A percentile compares a stretch with the other conserved stretches of the same genome.
Evolutionary conservation across 495 filamentous ascomycete genomes (phyloP).

Genomic region (Aspergillus leporis): DNA sequence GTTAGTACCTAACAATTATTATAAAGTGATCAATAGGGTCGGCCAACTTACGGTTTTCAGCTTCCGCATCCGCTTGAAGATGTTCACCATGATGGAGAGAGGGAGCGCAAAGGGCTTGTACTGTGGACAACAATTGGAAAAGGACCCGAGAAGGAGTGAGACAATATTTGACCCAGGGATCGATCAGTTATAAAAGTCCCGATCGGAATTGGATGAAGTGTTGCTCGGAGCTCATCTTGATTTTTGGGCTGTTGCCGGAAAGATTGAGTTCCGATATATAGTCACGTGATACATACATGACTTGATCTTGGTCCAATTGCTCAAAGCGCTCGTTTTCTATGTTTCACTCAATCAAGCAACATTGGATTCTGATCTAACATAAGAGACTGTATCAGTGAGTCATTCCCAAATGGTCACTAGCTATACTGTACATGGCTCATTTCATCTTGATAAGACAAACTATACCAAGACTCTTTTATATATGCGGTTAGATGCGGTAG

Average conservation of each 20-base stretch:
- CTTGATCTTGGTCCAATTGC: not conserved
- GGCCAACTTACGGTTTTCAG: slow-evolving; percentile 67
- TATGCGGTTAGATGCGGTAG: slow-evolving; percentile 13
- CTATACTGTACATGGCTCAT: not conserved
- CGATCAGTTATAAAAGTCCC: not conserved
- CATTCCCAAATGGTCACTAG: not conserved
- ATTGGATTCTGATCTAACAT: not conserved
- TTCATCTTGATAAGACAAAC: not conserved
- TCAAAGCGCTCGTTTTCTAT: not conserved
- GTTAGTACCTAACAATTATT: slow-evolving; percentile 7
- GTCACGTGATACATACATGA: slow-evolving; percentile 9
- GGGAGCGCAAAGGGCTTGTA: slow-evolving; percentile 20
- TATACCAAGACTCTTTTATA: not conserved
- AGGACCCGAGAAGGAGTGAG: not conserved
- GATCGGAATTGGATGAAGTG: slow-evolving; percentile 1
- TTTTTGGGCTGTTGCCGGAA: slow-evolving; percentile 16
- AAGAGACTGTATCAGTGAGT: not conserved
- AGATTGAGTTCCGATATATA: slow-evolving; percentile 21
- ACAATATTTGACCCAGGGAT: not conserved
- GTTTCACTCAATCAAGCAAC: not conserved
- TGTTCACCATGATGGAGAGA: slow-evolving; percentile 65
- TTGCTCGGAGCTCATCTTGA: slow-evolving; percentile 4
- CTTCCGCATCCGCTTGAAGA: slow-evolving; percentile 76
- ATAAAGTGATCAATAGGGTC: not conserved
- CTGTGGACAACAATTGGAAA: not conserved